Evolutionary conservation across 2,329 filamentous ascomycete species (phyloP), one percentile per base, ranked within the genome.

Genomic region (Elsinoe australis): DNA sequence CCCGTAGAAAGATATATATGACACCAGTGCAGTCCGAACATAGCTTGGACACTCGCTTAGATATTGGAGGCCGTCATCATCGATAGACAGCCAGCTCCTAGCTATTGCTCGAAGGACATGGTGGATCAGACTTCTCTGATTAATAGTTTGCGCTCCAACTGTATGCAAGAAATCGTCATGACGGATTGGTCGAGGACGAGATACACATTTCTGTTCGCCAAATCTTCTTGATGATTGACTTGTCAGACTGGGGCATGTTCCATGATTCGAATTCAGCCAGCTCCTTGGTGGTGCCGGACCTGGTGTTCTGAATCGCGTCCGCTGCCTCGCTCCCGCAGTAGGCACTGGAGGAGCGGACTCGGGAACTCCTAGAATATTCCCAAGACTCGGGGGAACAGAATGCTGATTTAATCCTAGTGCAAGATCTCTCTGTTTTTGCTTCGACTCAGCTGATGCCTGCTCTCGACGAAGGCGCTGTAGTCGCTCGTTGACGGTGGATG

Each of bases 21-120:
- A 77, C 18, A 82, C 58, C 26, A 83, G 54, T 1, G 69, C 60
- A 52, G 73, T 63, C 54, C 78, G 78, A 4, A 79, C 56, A 32
- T 67, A 66, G 12, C 67, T 61, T 0, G 78, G 75, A 9, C 82
- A 56, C 2, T 71, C 64, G 1, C 68, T 64, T 2, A 82, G 60
- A 42, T 74, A 76, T 14, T 72, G 63, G 49, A 74, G 71, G 55
- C 81, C 76, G 53, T 79, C 78, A 45, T 74, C 69, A 19, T 74
- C 60, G 52, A 82, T 71, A 61, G 72, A 71, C 7, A 68, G 60
- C 78, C 78, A 83, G 18, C 78, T 69, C 18, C 61, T 56, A 2
- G 77, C 76, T 55, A 81, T 71, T 0, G 68, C 66, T 54, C 73
- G 77, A 29, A 82, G 58, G 12, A 71, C 60, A 4, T 66, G 57